Percentiles rank a stretch among this genome's conserved stretches.
Evolutionary conservation across 495 filamentous ascomycete species (phyloP).

Genomic region (Tuber borchii): DNA sequence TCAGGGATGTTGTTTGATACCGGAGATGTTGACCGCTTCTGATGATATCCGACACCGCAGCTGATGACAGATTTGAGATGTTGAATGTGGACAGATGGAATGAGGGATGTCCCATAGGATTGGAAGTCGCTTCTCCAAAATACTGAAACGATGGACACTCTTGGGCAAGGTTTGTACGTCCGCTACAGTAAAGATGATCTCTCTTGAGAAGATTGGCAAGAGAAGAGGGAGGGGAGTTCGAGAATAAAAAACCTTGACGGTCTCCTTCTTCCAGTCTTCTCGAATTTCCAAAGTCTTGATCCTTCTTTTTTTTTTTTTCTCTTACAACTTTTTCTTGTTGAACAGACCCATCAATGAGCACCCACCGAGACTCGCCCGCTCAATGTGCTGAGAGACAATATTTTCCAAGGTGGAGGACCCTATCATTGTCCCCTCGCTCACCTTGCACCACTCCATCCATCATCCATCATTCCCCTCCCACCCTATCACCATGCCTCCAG

Average conservation of each 20-base stretch:
- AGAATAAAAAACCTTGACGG: constrained; percentile 27
- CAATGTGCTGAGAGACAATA: constrained; percentile 11
- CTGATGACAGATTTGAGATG: background rate
- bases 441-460: constrained; percentile 3
- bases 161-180: background rate
- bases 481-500: constrained; percentile 1
- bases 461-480: constrained; percentile 8
- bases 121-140: background rate
- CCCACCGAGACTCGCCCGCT: constrained; percentile 12
- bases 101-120: background rate
- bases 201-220: constrained; percentile 26
- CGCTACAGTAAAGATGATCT: constrained; percentile 14
- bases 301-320: background rate
- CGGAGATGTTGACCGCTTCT: background rate
- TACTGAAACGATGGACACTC: background rate
- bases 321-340: constrained; percentile 8
- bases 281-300: background rate
- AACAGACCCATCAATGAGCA: constrained; percentile 11
- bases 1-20: background rate
- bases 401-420: constrained; percentile 1
- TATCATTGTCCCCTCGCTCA: constrained; percentile 5
- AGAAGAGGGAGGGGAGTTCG: constrained; percentile 10
- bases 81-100: constrained; percentile 1
- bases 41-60: background rate
- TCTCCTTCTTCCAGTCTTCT: constrained; percentile 15